phyloP scores from a whole-genome alignment of 1,139 yeast genomes.

The Sugiyamaella neomexicana region DNA sequence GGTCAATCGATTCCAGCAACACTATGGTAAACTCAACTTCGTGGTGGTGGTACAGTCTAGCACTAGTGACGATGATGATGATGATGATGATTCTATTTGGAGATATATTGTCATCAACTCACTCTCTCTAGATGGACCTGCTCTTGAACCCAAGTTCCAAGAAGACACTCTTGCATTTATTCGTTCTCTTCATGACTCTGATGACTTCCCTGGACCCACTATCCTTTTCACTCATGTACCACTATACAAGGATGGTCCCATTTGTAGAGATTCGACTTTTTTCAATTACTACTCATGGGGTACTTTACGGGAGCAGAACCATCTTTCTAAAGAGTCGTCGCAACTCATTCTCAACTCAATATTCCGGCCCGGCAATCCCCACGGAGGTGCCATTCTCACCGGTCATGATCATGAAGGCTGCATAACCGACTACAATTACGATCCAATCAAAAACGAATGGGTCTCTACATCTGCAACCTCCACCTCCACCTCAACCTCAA shows the following conservation, averaged over 20 bases:
- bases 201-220: constrained; percentile 72
- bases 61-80: neutral
- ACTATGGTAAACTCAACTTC: constrained; percentile 84
- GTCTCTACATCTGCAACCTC: constrained; percentile 47
- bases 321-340: constrained; percentile 63
- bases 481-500: constrained; percentile 3
- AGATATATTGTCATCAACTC: constrained; percentile 84
- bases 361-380: constrained; percentile 49
- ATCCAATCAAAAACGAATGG: constrained; percentile 32
- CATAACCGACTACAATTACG: constrained; percentile 54
- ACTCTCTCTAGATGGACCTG: constrained; percentile 86
- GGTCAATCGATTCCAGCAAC: constrained; percentile 67
- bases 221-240: constrained; percentile 88
- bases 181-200: constrained; percentile 46
- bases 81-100: constrained; percentile 51
- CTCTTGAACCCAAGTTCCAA: constrained; percentile 68
- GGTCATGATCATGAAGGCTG: constrained; percentile 99
- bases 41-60: constrained; percentile 45
- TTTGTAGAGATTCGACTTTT: constrained; percentile 85
- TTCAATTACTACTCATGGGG: constrained; percentile 64
- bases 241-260: constrained; percentile 72
- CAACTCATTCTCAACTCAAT: constrained; percentile 66
- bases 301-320: constrained; percentile 81
- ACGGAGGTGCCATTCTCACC: constrained; percentile 74
- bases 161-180: constrained; percentile 72